phyloP scores from a whole-genome alignment of 2,329 filamentous ascomycete genomes.

The Fusarium kyushuense region DNA sequence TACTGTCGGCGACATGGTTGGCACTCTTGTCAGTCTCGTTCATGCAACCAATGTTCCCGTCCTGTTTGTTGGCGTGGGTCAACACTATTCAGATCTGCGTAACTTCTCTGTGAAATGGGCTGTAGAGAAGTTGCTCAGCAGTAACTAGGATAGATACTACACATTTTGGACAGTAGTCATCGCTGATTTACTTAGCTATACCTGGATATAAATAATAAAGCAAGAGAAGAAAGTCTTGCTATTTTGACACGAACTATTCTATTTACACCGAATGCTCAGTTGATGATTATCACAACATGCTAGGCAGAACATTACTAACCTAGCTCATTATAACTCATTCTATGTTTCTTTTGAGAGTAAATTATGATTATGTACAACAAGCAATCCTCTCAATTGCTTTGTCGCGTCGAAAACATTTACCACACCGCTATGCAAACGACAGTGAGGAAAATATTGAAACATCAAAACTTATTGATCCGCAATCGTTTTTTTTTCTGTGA shows the following conservation, averaged over 20 bases:
- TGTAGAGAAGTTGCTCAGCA: conserved; percentile 73
- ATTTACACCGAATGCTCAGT: not conserved
- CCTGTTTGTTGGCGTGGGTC: conserved; percentile 84
- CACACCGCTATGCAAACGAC: conserved; percentile 44
- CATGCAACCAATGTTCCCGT: conserved; percentile 97
- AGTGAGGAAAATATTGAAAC: conserved; percentile 22
- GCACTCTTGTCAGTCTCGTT: conserved; percentile 94
- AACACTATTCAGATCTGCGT: conserved; percentile 76
- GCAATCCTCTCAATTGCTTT: conserved; percentile 25
- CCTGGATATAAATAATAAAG: conserved; percentile 15
- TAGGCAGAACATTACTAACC: too few relatives aligned
- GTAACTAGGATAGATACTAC: conserved; percentile 52
- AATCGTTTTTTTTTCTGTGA: conserved; percentile 25
- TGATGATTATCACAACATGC: not conserved
- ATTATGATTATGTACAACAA: conserved; percentile 49
- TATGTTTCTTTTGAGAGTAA: conserved; percentile 33
- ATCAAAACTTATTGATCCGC: conserved; percentile 29
- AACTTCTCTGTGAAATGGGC: conserved; percentile 79
- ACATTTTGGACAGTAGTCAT: not conserved
- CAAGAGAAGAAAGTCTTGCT: conserved; percentile 6
- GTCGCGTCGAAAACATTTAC: conserved; percentile 23
- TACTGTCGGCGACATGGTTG: conserved; percentile 99
- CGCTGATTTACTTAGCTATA: conserved; percentile 8
- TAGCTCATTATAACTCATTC: conserved; percentile 10
- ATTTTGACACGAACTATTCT: not conserved